These are phyloP conservation scores for Coccinonectria pachysandricola DNA, from an alignment of 2,329 filamentous ascomycete genomes.

Conservation along the genomic window DNA sequence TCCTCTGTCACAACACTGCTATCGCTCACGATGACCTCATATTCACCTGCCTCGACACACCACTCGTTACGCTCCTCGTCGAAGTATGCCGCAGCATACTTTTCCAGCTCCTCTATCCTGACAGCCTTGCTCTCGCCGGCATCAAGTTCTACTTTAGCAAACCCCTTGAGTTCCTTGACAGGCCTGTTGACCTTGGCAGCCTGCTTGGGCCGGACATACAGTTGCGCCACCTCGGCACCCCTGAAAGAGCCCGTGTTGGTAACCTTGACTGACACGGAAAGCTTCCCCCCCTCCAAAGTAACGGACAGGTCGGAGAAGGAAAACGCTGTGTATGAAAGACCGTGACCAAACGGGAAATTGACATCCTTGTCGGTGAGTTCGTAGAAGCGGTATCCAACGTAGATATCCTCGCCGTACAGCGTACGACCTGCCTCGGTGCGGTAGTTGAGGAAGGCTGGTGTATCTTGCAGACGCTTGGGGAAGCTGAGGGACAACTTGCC, in stretches of 20 bases:
- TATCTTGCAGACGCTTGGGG: slow-evolving; percentile 56
- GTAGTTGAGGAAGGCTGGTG: slow-evolving; percentile 69
- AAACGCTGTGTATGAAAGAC: slow-evolving; percentile 69
- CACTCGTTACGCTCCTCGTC: slow-evolving; percentile 57
- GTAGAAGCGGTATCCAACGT: slow-evolving; percentile 73
- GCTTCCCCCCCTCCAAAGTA: slow-evolving; percentile 34
- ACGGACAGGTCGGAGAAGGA: slow-evolving; percentile 40
- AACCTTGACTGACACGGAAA: slow-evolving; percentile 40
- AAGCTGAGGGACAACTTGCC: slow-evolving; percentile 68
- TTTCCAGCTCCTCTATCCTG: slow-evolving; percentile 46
- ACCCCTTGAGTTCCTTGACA: slow-evolving; percentile 54
- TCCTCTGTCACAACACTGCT: slow-evolving; percentile 41
- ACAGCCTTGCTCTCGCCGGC: slow-evolving; percentile 49
- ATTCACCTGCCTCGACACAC: slow-evolving; percentile 55
- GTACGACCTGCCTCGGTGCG: slow-evolving; percentile 58
- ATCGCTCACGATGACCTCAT: slow-evolving; percentile 50
- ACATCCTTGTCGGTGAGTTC: slow-evolving; percentile 56
- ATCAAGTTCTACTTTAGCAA: slow-evolving; percentile 51
- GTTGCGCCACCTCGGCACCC: slow-evolving; percentile 47
- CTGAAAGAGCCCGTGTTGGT: slow-evolving; percentile 48
- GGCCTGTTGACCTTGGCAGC: slow-evolving; percentile 44
- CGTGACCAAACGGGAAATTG: slow-evolving; percentile 71
- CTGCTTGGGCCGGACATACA: slow-evolving; percentile 44
- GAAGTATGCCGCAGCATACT: slow-evolving; percentile 60
- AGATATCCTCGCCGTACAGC: slow-evolving; percentile 71